Evolutionary conservation across 805 yeast species (phyloP), one percentile per base, ranked within the genome.

Genomic region (Teunomyces kruisii): DNA sequence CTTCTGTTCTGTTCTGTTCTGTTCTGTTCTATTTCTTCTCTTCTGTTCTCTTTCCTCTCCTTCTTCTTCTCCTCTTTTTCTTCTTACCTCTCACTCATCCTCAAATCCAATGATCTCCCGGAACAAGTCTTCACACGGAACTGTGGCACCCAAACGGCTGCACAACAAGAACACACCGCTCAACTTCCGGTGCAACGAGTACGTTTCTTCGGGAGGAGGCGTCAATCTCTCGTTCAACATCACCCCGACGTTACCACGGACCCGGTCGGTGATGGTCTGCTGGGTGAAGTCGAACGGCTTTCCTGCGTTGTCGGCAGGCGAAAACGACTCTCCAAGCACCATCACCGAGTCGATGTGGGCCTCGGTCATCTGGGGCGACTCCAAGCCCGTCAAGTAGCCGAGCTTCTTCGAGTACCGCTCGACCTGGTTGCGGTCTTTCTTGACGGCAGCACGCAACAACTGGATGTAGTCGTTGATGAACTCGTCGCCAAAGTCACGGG

Each of bases 141-240:
- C 92, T 9, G 76, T 72, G 2, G 98, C 97, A 32, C 80, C 73
- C 65, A 94, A 74, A 55, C 88, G 79, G 3, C 98, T 87, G 69
- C 98, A 92, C 44, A 94, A 73, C 49, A 94, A 72, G 60, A 87
- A 94, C 1, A 94, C 96, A 9, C 99, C 99, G 60, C 96, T 87
- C 59, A 94, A 81, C 61, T 94, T 94, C 57, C 99, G 77, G 67
- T 94, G 99, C 55, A 94, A 73, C n/a, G 96, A 86, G 63, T 94
- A 94, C 0, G 99, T 94, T 65, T 94, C 99, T 59, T 94, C 98
- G 2, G 99, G 99, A 10, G 99, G 99, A 3, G 99, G 97, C 3
- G 96, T 81, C 49, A 94, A 72, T 54, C 99, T 80, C 65, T 94
- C 96, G 49, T 84, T 80, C 49, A 94, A 75, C 99, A 94, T 94